A percentile compares a stretch with the other conserved stretches of the same genome.
Conservation (phyloP, 805 yeast species). For the Suhomyces emberorum region DNA sequence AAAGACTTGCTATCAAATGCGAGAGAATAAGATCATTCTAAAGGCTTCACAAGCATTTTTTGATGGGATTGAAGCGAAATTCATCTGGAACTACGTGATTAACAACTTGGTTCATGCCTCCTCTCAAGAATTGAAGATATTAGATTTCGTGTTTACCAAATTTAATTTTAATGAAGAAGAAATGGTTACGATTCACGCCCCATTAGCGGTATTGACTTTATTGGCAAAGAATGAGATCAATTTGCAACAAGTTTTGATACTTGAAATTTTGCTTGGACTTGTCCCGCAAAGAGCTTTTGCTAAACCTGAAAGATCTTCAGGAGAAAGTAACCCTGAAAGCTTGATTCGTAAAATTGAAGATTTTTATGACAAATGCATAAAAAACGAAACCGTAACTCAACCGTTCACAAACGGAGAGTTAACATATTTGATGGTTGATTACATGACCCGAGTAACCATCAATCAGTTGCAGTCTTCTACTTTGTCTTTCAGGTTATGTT, state of each 20-base stretch:
- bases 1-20: slow-evolving; percentile 36
- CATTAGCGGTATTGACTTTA: slow-evolving; percentile 56
- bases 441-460: slow-evolving; percentile 17
- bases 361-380: slow-evolving; percentile 15
- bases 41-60: slow-evolving; percentile 67
- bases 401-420: slow-evolving; percentile 17
- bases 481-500: slow-evolving; percentile 18
- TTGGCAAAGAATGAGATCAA: slow-evolving; percentile 24
- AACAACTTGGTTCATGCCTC: slow-evolving; percentile 35
- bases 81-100: slow-evolving; percentile 67
- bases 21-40: slow-evolving; percentile 42
- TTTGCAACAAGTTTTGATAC: slow-evolving; percentile 36
- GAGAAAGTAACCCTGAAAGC: neutral
- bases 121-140: slow-evolving; percentile 39
- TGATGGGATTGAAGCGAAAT: slow-evolving; percentile 78
- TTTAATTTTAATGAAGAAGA: slow-evolving; percentile 87
- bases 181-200: slow-evolving; percentile 72
- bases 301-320: neutral
- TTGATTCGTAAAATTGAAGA: slow-evolving; percentile 14
- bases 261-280: slow-evolving; percentile 43
- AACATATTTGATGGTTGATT: slow-evolving; percentile 16
- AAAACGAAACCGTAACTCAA: slow-evolving; percentile 3
- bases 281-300: slow-evolving; percentile 63
- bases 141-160: slow-evolving; percentile 56
- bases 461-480: slow-evolving; percentile 11